Conservation (phyloP, 257 asterid species). For the Vinca minor region DNA sequence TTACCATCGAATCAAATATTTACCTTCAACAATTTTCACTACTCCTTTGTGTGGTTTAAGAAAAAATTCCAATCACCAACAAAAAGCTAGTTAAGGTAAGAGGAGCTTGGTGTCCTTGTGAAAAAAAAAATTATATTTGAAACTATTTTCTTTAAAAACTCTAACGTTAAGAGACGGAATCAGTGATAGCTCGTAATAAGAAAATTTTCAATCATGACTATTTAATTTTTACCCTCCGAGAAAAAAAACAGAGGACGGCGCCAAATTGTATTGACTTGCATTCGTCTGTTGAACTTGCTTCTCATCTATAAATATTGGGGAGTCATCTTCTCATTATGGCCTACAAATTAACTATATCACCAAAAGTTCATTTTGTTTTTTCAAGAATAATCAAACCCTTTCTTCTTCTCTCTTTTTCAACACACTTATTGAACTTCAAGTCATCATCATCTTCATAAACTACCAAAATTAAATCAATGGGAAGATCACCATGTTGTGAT, state of each 20-base stretch:
- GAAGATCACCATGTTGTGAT: slow-evolving; percentile 81
- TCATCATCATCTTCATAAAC: too few species aligned
- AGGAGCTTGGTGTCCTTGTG: too few species aligned
- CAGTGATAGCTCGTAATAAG: too few species aligned
- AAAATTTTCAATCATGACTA: too few species aligned
- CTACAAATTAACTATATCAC: slow-evolving; percentile 23
- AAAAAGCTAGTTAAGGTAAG: too few species aligned
- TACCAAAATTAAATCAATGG: too few species aligned
- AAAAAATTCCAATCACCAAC: too few species aligned
- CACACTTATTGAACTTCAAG: background rate
- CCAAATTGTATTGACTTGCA: slow-evolving; percentile 69
- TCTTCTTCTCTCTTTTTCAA: background rate
- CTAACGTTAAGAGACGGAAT: too few species aligned
- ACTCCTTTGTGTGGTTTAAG: too few species aligned
- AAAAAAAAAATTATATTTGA: too few species aligned
- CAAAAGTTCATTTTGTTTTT: slow-evolving; percentile 18
- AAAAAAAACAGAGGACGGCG: slow-evolving; percentile 73
- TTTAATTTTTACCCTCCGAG: slow-evolving; percentile 9
- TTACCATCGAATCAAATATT: slow-evolving; percentile 5
- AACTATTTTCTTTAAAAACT: too few species aligned
- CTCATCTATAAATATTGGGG: slow-evolving; percentile 34
- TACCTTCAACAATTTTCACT: slow-evolving; percentile 8
- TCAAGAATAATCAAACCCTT: background rate
- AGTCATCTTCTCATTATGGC: slow-evolving; percentile 27
- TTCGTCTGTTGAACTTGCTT: slow-evolving; percentile 13